Evolutionary conservation across 139 green algal genomes (phyloP), one percentile per base, ranked within the genome.

Genomic region (Coccomyxa sp.): DNA sequence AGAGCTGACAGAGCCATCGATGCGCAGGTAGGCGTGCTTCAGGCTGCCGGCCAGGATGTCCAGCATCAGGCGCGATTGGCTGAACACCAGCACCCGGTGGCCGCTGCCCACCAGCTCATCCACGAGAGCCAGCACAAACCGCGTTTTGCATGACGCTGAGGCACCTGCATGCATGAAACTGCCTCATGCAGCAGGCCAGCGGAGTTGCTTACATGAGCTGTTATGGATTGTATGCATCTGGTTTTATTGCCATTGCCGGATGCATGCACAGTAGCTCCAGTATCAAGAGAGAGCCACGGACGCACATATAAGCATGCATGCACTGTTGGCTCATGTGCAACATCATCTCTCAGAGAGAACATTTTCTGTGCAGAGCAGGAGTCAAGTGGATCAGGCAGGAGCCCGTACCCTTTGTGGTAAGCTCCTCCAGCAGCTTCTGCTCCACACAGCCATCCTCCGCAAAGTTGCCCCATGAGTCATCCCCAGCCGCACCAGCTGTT

Each of bases 31-130:
- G 3, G 51, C 18, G 15, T 83, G 88, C 21, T 83, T 45, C 21
- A 97, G 80, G 18, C 86, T 90, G 1, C 90, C 87, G 88, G 97
- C 86, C 31, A 98, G 83, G 57, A 98, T 96, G 91, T 97, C 91
- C 32, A 99, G 93, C 93, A 96, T 96, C 23, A 94, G 86, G 16
- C 87, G 85, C 15, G 87, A 93, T 89, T 98, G 93, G 60, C 89
- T 95, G 88, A 99, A 99, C 27, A 99, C 80, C 28, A 99, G 90
- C 16, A 92, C 95, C 77, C 93, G 85, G 86, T 99, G 96, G 14
- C 94, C 94, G 77, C 86, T 84, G 0, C 74, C 85, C 21, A 88
- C 71, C 79, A 99, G 91, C 60, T 90, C 82, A n/a, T 90, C 63
- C 83, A 98, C 88, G 58, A 98, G 90, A 25, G 51, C 66, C 82